Conservation (phyloP, 345 rosid species). For the Stellera chamaejasme region DNA sequence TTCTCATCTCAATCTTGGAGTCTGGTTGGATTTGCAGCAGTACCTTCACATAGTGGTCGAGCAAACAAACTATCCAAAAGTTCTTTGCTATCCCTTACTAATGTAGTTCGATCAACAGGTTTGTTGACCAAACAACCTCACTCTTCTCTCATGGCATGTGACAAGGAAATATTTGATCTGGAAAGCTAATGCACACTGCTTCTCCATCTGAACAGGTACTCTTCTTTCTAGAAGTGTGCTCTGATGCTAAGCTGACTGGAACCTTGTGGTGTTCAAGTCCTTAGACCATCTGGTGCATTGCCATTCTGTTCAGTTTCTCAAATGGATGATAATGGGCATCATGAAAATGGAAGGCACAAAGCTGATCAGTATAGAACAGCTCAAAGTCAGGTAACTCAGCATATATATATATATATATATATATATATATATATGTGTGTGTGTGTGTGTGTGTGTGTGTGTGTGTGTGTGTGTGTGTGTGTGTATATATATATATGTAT, state of each 20-base stretch:
- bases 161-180: too few relatives aligned
- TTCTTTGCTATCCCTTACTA: not conserved
- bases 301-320: constrained; percentile 12
- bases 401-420: too few relatives aligned
- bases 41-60: not conserved
- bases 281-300: constrained; percentile 1
- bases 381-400: constrained; percentile 70
- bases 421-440: too few relatives aligned
- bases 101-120: too few relatives aligned
- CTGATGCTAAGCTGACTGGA: constrained; percentile 13
- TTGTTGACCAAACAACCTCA: too few relatives aligned
- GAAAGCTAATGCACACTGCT: not conserved
- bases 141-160: too few relatives aligned
- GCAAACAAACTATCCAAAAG: too few relatives aligned
- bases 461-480: too few relatives aligned
- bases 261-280: constrained; percentile 2
- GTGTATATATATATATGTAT: too few relatives aligned
- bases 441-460: too few relatives aligned
- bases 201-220: not conserved
- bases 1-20: too few relatives aligned
- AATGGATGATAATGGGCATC: constrained; percentile 91
- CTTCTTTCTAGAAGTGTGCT: not conserved
- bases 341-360: constrained; percentile 78
- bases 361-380: constrained; percentile 51
- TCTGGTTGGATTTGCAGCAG: too few relatives aligned